Evolutionary conservation across 306 rosid species (phyloP), one percentile per base, ranked within the genome.

Genomic region (Heteromeles arbutifolia): DNA sequence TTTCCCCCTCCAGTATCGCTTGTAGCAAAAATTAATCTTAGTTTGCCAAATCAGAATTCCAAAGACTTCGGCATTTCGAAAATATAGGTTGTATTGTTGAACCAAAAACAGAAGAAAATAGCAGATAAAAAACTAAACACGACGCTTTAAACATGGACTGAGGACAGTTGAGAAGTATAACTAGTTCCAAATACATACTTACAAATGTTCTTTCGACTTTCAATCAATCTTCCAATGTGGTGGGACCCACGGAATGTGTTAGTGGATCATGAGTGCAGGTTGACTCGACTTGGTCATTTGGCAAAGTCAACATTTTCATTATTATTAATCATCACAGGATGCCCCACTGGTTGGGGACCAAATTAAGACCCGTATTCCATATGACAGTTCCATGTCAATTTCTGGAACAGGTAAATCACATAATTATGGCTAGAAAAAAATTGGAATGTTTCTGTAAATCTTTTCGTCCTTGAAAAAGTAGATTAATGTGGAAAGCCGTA

Each of bases 311-410:
- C 8, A 43, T 24, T 67, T 26, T 32, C 5, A 48, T 76, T 39
- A 37, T 37, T 37, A 37, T 37, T 37, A 37, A 37, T 37, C 41
- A 37, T 37, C 10, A 0, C 0, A 2, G 8, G 41, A 7, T 37
- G 41, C 10, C 9, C 41, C 41, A 37, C 41, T 37, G 0, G 2
- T 37, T 0, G 9, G 0, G 2, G 2, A 6, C 2, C 0, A 37
- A 37, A 37, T 37, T 37, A 0, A 37, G 1, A 7, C 41, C 41
- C 4, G 31, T 29, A 29, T 29, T 29, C 4, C 4, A 29, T 29
- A 29, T 29, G 4, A 29, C 31, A 29, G 0, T 29, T 3, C 4
- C 1, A 0, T 29, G 31, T 29, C 4, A 29, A 29, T 29, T 29
- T 0, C 31, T 29, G 4, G 4, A 29, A 4, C 31, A 29, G 31